Base-by-base conservation (phyloP, 805 yeast genomes). In the Sungouiella blattae region DNA sequence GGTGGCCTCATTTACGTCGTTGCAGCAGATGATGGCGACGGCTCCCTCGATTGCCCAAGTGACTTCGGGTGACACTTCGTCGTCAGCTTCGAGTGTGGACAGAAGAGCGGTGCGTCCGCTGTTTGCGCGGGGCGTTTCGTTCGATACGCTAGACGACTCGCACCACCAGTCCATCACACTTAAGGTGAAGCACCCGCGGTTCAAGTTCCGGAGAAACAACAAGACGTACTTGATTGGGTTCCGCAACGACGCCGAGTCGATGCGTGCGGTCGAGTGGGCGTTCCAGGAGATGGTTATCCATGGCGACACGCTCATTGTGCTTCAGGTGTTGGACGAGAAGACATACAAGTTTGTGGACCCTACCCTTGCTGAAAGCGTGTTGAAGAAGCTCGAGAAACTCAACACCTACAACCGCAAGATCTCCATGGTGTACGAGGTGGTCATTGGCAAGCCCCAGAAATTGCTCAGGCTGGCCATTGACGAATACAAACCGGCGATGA, bases 401-500 rank as follows among this genome's bases (percentile, higher is more conserved):
- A 68, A 68, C 41, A 46, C 47, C 7, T 67, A 62, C 44, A 38
- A 44, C 22, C 64, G 62, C 31, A 64, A 64, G 39, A 51, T 68
- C 8, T 54, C 68, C 11, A 40, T 68, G 23, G 69, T 67, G 23
- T 65, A 50, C 41, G 73, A 68, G 46, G 54, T 59, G 11, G 71
- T 57, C 18, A 53, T 66, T 15, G 73, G 73, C 1, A 64, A 60
- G 32, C 69, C 71, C 4, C 67, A 62, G 40, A 62, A 63, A 39
- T 37, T 58, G 14, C 49, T 68, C 40, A 58, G 62, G 39, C 47
- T 45, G 21, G 72, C 73, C 6, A 64, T 68, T 15, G 59, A 57
- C 17, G 72, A 67, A 43, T 68, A 62, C 43, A 50, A 54, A 32
- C 73, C 73, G 3, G 61, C 62, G n/a, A 65, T 67, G 70, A 64